A percentile compares a stretch with the other conserved stretches of the same genome.
Conservation (phyloP, 768 basidiomycete species). For the Piloderma croceum region DNA sequence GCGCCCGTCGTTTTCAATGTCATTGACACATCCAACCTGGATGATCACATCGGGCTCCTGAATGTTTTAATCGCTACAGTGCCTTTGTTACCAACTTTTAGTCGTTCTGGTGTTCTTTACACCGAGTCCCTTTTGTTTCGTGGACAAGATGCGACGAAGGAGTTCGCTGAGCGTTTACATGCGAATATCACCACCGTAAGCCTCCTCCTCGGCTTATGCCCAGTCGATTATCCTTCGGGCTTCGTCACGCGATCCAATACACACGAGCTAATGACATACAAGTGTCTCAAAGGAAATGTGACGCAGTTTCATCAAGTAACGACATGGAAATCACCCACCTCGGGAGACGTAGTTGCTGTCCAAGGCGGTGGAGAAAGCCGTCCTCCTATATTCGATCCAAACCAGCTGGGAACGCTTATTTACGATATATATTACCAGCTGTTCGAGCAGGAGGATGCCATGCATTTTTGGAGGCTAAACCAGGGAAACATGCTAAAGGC, state of each 20-base stretch:
- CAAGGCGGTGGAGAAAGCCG: conserved; percentile 21
- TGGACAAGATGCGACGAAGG: conserved; percentile 24
- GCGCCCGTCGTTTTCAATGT: conserved; percentile 37
- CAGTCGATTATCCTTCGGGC: conserved; percentile 34
- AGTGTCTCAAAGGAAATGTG: background rate
- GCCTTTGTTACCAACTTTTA: conserved; percentile 31
- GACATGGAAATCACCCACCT: conserved; percentile 31
- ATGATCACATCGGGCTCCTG: conserved; percentile 43
- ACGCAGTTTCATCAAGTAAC: conserved; percentile 33
- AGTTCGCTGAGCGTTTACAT: conserved; percentile 27
- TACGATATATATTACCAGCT: conserved; percentile 39
- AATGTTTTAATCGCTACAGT: conserved; percentile 36
- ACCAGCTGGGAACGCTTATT: conserved; percentile 33
- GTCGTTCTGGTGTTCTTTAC: conserved; percentile 30
- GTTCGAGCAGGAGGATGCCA: conserved; percentile 36
- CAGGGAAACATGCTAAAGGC: conserved; percentile 5
- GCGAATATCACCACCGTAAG: conserved; percentile 37
- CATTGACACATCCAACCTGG: conserved; percentile 47
- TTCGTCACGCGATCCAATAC: conserved; percentile 36
- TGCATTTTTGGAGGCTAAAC: conserved; percentile 6
- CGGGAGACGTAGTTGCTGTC: conserved; percentile 14
- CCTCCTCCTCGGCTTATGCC: conserved; percentile 38
- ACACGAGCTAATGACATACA: conserved; percentile 30
- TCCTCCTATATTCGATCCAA: too few relatives aligned
- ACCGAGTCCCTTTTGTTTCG: conserved; percentile 36